Base-by-base conservation (phyloP, 2,329 filamentous ascomycete species). In the Pleomassaria siparia region DNA sequence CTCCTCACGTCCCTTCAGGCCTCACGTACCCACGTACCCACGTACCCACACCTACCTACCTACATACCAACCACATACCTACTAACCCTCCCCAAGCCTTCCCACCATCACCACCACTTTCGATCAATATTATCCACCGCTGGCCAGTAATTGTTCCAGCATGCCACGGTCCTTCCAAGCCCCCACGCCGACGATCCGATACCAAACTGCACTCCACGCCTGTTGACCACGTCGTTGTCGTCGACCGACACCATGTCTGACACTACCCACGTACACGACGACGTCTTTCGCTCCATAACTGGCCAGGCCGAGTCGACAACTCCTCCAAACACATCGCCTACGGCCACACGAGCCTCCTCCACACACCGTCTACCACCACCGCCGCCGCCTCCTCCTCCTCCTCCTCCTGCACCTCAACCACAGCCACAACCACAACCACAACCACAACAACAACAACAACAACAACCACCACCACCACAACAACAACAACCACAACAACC, bases 241-340 rank as follows among this genome's bases (percentile, higher is more conserved):
- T 32, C 32, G 6, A 35, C 32, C 44, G 44, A 44, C 35, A n/a
- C 20, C 18, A 37, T 37, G 35, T 12, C 35, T 6, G 35, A 37
- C 35, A 13, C 18, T 13, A 60, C 67, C 55, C 35, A 35, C 30
- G n/a, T 49, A 59, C 55, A 53, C 55, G 56, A 69, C 53, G 54
- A 57, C 54, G 61, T 53, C 54, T 72, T 69, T 51, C 64, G 65
- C 55, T 71, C 67, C 56, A 56, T 71, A 40, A 67, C 65, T 41
- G 53, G 47, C 46, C 16, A 15, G n/a, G n/a, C 43, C 15, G 18
- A 25, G 18, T 41, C 50, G 50, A 53, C 47, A 51, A 43, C 44
- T 53, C 9, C 40, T 44, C 43, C 44, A 36, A 51, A 48, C 26
- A 30, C 51, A 41, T 33, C 46, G 11, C 37, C 43, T 40, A 43